Conservation (phyloP, 495 filamentous ascomycete species). For the Podospora anserina region DNA sequence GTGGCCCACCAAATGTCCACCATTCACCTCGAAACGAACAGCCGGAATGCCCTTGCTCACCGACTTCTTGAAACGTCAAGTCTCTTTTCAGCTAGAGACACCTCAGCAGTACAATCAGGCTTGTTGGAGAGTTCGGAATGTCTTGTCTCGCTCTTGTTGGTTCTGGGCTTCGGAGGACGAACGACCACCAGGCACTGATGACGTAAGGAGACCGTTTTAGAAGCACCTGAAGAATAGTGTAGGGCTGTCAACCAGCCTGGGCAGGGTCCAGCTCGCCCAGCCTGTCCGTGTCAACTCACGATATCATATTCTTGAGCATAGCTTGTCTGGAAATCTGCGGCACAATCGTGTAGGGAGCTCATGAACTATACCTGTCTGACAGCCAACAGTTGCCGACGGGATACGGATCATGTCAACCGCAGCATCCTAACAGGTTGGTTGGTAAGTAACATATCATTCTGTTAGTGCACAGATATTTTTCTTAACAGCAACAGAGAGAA, state of each 20-base stretch:
- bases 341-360: background rate
- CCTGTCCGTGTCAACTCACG: background rate
- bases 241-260: background rate
- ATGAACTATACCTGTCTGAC: background rate
- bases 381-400: background rate
- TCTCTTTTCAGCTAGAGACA: background rate
- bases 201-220: slow-evolving; percentile 3
- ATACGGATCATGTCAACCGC: background rate
- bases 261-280: background rate
- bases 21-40: background rate
- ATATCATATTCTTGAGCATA: background rate
- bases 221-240: slow-evolving; percentile 1
- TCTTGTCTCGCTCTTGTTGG: background rate
- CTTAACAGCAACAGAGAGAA: background rate
- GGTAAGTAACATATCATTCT: background rate
- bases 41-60: background rate
- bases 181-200: background rate
- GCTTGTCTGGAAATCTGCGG: background rate
- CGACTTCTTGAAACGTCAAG: slow-evolving; percentile 4
- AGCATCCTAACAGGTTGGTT: background rate
- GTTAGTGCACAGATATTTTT: background rate
- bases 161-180: background rate
- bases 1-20: background rate
- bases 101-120: background rate
- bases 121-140: background rate